Percentiles rank a stretch among this genome's conserved stretches.
Conservation (phyloP, 345 rosid genomes). For the Brassica rapa region DNA sequence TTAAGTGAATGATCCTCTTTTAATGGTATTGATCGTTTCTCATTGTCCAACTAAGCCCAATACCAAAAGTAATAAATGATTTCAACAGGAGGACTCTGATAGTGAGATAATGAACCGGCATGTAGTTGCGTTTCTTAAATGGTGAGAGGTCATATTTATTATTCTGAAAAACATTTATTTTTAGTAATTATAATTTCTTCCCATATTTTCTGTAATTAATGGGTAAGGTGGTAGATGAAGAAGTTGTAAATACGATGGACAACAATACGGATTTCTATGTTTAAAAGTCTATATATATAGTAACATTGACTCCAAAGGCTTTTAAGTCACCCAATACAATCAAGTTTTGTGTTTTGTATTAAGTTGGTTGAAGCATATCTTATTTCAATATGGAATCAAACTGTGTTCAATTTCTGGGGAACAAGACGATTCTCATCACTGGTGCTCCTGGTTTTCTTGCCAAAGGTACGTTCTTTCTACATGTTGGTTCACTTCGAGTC, state of each 20-base stretch:
- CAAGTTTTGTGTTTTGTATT: constrained; percentile 5
- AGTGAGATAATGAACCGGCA: constrained; percentile 29
- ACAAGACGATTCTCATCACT: constrained; percentile 48
- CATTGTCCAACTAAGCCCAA: not conserved
- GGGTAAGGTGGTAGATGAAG: constrained; percentile 33
- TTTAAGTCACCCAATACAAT: constrained; percentile 11
- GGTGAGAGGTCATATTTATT: constrained; percentile 21
- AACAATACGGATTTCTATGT: constrained; percentile 1
- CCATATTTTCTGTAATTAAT: constrained; percentile 25
- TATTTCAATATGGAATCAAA: constrained; percentile 34
- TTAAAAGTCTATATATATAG: constrained; percentile 25
- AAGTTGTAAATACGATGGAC: constrained; percentile 11
- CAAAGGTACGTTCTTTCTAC: constrained; percentile 36
- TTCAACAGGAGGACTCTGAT: constrained; percentile 17
- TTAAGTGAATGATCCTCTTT: too few species aligned
- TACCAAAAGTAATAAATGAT: constrained; percentile 18
- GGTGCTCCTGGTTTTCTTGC: constrained; percentile 59
- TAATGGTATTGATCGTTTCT: too few species aligned
- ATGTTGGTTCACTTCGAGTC: not conserved
- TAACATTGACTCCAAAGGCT: constrained; percentile 22
- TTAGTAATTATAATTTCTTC: not conserved
- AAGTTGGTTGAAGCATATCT: constrained; percentile 4
- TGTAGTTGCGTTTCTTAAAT: constrained; percentile 25
- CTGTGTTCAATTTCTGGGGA: constrained; percentile 33
- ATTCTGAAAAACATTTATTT: not conserved